Evolutionary conservation across 23 red algal genomes (phyloP).

Genomic region (Cyanidium caldarium): DNA sequence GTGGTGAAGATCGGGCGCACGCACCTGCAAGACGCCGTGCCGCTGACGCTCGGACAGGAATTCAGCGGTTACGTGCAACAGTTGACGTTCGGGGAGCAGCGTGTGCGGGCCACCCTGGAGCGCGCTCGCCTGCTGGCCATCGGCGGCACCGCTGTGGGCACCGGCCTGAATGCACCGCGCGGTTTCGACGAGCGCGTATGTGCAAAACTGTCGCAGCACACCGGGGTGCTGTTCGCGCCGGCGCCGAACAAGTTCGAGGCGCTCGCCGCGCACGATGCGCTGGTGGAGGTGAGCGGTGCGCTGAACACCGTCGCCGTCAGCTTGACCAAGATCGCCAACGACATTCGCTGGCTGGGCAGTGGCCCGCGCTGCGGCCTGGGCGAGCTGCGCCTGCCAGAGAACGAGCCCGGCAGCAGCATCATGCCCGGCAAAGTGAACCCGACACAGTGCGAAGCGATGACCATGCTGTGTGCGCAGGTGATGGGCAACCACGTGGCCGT

Average conservation of each 20-base stretch:
- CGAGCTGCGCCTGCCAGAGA: slow-evolving; percentile 69
- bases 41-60: slow-evolving; percentile 69
- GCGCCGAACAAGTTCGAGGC: slow-evolving; percentile 97
- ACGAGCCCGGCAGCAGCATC: slow-evolving; percentile 90
- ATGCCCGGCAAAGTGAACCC: slow-evolving; percentile 99
- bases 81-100: slow-evolving; percentile 32
- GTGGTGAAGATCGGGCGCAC: slow-evolving; percentile 97
- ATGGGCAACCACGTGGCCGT: slow-evolving; percentile 82
- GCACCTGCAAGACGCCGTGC: slow-evolving; percentile 87
- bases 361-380: slow-evolving; percentile 90
- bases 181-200: slow-evolving; percentile 71
- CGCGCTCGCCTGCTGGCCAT: slow-evolving; percentile 74
- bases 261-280: slow-evolving; percentile 74
- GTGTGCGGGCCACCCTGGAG: slow-evolving; percentile 25
- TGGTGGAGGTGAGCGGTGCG: slow-evolving; percentile 49
- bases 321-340: slow-evolving; percentile 94
- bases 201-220: slow-evolving; percentile 43
- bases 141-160: slow-evolving; percentile 96
- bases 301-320: slow-evolving; percentile 45
- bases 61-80: slow-evolving; percentile 84
- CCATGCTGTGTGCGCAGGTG: slow-evolving; percentile 82
- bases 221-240: slow-evolving; percentile 47
- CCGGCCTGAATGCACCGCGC: slow-evolving; percentile 57
- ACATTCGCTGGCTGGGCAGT: slow-evolving; percentile 77
- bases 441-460: slow-evolving; percentile 90